Percentiles rank a stretch among this genome's conserved stretches.
These are phyloP conservation scores for Panaeolus papilionaceus DNA, from an alignment of 768 basidiomycete genomes.

Conservation along the genomic window DNA sequence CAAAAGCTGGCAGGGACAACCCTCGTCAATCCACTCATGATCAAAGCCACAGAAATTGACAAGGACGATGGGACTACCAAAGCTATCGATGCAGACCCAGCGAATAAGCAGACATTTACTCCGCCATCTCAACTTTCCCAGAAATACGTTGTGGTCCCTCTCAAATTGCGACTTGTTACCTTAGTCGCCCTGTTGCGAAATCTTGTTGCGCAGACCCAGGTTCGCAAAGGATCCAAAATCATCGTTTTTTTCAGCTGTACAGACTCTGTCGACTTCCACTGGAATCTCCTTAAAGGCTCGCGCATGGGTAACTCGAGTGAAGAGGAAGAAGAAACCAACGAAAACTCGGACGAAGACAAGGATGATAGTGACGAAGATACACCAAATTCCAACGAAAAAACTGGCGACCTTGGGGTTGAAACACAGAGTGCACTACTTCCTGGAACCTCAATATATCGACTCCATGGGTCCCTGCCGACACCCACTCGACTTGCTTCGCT, in stretches of 20 bases:
- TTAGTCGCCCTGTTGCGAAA: slow-evolving; percentile 86
- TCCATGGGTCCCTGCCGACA: slow-evolving; percentile 93
- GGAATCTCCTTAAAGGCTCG: slow-evolving; percentile 79
- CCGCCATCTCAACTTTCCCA: slow-evolving; percentile 94
- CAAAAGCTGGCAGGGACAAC: slow-evolving; percentile 90
- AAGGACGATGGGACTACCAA: slow-evolving; percentile 30
- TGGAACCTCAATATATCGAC: slow-evolving; percentile 78
- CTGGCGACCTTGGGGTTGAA: slow-evolving; percentile 42
- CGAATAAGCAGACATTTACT: slow-evolving; percentile 70
- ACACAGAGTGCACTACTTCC: slow-evolving; percentile 81
- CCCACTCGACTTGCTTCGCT: slow-evolving; percentile 81
- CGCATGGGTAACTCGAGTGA: slow-evolving; percentile 57
- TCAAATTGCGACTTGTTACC: slow-evolving; percentile 93
- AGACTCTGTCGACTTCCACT: slow-evolving; percentile 98
- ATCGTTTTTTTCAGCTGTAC: slow-evolving; percentile 98
- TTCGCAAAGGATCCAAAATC: slow-evolving; percentile 66
- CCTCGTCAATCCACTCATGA: slow-evolving; percentile 79
- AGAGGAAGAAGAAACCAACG: slow-evolving; percentile 23
- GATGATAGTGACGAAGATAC: slow-evolving; percentile 35
- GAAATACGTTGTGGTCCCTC: slow-evolving; percentile 87
- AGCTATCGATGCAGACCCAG: slow-evolving; percentile 11
- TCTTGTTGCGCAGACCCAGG: slow-evolving; percentile 68
- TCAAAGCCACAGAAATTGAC: slow-evolving; percentile 73
- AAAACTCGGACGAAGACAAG: slow-evolving; percentile 27
- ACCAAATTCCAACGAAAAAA: slow-evolving; percentile 37